These are phyloP conservation scores for Sechiopsis laciniata DNA, from an alignment of 306 rosid species.

Conservation along the genomic window DNA sequence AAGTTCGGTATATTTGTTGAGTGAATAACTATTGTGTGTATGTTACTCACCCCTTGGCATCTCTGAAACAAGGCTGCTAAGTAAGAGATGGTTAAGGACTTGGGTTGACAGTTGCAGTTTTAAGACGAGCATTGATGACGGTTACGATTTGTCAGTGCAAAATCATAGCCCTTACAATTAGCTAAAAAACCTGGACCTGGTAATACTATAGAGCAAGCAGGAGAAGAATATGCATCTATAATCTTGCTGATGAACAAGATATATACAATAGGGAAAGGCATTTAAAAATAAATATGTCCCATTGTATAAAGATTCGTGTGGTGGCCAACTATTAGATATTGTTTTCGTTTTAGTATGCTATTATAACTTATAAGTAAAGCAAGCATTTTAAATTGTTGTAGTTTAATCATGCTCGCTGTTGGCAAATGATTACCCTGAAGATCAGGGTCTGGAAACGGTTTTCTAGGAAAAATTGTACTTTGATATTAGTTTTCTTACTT, in stretches of 20 bases:
- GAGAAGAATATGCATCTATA: background rate
- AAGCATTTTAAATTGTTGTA: background rate
- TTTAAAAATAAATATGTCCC: background rate
- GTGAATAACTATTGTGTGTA: background rate
- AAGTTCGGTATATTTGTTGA: background rate
- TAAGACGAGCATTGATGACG: background rate
- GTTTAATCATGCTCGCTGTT: constrained; percentile 7
- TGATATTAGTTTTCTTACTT: background rate
- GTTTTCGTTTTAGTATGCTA: background rate
- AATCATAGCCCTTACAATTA: background rate
- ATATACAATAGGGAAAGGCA: background rate
- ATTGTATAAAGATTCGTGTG: background rate
- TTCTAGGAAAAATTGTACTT: constrained; percentile 2
- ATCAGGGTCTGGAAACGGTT: constrained; percentile 7
- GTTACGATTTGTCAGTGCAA: constrained; percentile 6
- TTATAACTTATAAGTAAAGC: background rate
- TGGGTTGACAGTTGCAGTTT: background rate
- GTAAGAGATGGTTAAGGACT: constrained; percentile 14
- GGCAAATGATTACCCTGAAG: background rate
- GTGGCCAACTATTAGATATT: background rate
- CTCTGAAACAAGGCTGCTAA: constrained; percentile 10
- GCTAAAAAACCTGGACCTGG: background rate
- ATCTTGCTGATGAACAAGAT: constrained; percentile 7
- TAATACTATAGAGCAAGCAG: background rate
- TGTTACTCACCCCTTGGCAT: constrained; percentile 8